A percentile compares a stretch with the other conserved stretches of the same genome.
Conservation (phyloP, 176 grass and related monocot species). For the Tillandsia fasciculata region DNA sequence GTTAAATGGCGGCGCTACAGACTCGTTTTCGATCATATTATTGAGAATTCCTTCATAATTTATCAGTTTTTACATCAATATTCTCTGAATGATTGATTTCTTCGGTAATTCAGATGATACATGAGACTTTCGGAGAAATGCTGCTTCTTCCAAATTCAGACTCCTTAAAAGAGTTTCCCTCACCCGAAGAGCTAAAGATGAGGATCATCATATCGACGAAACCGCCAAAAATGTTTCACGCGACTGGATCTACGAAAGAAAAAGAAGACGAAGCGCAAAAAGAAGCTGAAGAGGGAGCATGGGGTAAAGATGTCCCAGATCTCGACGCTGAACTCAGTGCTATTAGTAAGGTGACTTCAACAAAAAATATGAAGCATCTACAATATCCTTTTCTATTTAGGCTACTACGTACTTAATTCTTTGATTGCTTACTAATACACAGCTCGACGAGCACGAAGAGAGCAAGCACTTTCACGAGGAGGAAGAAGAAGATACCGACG, state of each 20-base stretch:
- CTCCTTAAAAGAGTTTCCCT: slow-evolving; percentile 42
- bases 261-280: slow-evolving; percentile 3
- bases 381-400: neutral
- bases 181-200: slow-evolving; percentile 49
- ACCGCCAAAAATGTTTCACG: slow-evolving; percentile 58
- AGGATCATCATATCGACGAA: slow-evolving; percentile 79
- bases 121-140: slow-evolving; percentile 49
- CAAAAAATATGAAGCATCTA: neutral
- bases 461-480: slow-evolving; percentile 19
- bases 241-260: slow-evolving; percentile 29
- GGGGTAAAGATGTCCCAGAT: slow-evolving; percentile 56
- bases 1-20: too few species aligned
- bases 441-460: slow-evolving; percentile 23
- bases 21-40: too few species aligned
- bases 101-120: slow-evolving; percentile 37
- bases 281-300: slow-evolving; percentile 23
- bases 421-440: neutral
- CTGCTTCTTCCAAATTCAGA: slow-evolving; percentile 34
- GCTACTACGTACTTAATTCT: neutral
- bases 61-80: too few species aligned
- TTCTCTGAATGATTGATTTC: neutral
- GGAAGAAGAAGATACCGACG: slow-evolving; percentile 31
- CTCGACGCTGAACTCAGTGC: slow-evolving; percentile 2
- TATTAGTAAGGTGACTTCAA: slow-evolving; percentile 13
- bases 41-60: too few species aligned